Base-by-base conservation (phyloP, 371 early-diverging fungal genomes). In the Zancudomyces culisetae region DNA sequence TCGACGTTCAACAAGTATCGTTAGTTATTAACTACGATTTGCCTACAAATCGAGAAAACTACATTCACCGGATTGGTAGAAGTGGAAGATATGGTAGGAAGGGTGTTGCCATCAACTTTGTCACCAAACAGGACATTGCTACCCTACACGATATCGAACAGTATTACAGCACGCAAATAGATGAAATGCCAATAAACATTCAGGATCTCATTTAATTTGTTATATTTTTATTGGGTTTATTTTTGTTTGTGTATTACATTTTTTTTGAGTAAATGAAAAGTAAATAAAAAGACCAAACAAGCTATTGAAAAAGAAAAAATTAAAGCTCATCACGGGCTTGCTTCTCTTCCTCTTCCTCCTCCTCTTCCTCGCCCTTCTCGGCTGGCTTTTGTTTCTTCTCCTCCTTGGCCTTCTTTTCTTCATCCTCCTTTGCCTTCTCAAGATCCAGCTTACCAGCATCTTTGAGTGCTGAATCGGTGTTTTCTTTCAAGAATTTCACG, bases 31-130 rank as follows among this genome's bases (percentile, higher is more conserved):
- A 92, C 81, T 95, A 98, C 69, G 99, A 99, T 68, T 80, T 98
- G 53, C 97, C 98, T 54, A 64, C 77, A 51, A 88, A 90, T 75
- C 84, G 88, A 68, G 96, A 96, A 73, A 87, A 86, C 74, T 96
- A 96, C 71, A 91, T 97, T 62, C 94, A 92, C 69, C 78, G 45
- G 35, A 98, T 99, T 67, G 99, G 99, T 72, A 85, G 99, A 71
- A 86, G 90, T 62, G 99, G 99, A 66, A 89, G 99, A 65, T 99
- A 94, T 78, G 99, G 99, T 65, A 84, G 98, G 74, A 98, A 97
- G 79, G 99, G 99, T 77, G 92, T 98, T 56, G 98, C 99, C 49
- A 95, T 99, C 73, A 98, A 98, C 79, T 91, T 99, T 75, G 89
- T 98, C 56, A 85, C 81, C 43, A 73, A 73, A 51, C 92, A 96